Conservation (phyloP, 352 stramenopile species). For the Phytophthora cactorum region DNA sequence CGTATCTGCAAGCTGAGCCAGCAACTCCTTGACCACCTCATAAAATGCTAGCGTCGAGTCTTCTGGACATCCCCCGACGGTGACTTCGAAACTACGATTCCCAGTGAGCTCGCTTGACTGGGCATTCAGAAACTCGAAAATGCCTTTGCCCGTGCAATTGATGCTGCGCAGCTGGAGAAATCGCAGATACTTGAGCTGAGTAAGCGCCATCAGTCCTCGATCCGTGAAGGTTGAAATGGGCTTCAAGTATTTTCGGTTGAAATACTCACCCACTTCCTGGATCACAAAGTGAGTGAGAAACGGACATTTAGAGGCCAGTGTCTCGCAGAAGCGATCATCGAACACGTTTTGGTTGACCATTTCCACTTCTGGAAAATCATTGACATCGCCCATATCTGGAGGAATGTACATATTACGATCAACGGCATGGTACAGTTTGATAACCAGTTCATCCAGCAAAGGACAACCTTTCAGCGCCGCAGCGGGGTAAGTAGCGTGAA, state of each 20-base stretch:
- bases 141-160: slow-evolving; percentile 37
- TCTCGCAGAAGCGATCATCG: slow-evolving; percentile 39
- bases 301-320: slow-evolving; percentile 18
- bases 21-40: slow-evolving; percentile 16
- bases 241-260: slow-evolving; percentile 28
- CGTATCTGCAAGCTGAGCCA: slow-evolving; percentile 3
- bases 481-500: no score
- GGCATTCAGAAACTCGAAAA: slow-evolving; percentile 43
- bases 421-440: no score
- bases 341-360: slow-evolving; percentile 40
- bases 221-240: slow-evolving; percentile 44
- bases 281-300: slow-evolving; percentile 31
- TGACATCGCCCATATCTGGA: slow-evolving; percentile 5
- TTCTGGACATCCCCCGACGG: slow-evolving; percentile 25
- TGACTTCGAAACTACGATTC: slow-evolving; percentile 39
- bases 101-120: slow-evolving; percentile 29
- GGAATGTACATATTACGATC: slow-evolving; percentile 7
- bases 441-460: slow-evolving; percentile 27
- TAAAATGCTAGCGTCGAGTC: slow-evolving; percentile 39
- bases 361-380: slow-evolving; percentile 28
- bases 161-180: slow-evolving; percentile 39
- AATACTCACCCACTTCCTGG: slow-evolving; percentile 33
- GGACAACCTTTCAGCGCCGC: no score
- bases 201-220: slow-evolving; percentile 33
- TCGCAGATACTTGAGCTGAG: slow-evolving; percentile 37